phyloP scores from a whole-genome alignment of 306 rosid species.

The Cucumis melo region DNA sequence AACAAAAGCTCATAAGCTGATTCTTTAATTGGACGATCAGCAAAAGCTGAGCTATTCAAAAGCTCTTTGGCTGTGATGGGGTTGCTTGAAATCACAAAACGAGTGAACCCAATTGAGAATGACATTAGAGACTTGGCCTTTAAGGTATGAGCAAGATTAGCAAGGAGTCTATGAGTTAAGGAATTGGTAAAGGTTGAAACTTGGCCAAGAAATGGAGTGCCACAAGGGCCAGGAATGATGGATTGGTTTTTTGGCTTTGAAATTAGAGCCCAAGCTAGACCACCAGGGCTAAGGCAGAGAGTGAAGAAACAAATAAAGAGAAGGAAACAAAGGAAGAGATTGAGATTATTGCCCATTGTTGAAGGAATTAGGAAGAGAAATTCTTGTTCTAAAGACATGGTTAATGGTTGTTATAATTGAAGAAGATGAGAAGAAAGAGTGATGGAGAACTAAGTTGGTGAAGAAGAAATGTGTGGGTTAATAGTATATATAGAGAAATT shows the following conservation, averaged over 20 bases:
- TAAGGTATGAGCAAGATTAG: constrained; percentile 18
- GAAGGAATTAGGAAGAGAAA: constrained; percentile 24
- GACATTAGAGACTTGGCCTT: constrained; percentile 45
- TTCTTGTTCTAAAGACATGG: constrained; percentile 27
- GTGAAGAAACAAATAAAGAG: constrained; percentile 9
- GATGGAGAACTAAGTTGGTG: not conserved
- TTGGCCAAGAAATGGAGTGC: constrained; percentile 26
- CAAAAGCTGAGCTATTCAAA: constrained; percentile 39
- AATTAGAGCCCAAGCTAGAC: constrained; percentile 53
- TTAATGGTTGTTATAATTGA: not conserved
- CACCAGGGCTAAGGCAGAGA: constrained; percentile 43
- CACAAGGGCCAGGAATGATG: constrained; percentile 52
- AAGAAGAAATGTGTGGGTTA: not conserved
- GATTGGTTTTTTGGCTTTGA: not conserved
- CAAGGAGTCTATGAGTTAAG: constrained; percentile 29
- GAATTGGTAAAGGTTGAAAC: constrained; percentile 14
- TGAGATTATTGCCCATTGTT: constrained; percentile 12
- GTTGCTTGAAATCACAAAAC: constrained; percentile 39
- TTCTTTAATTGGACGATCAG: constrained; percentile 62
- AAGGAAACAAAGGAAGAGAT: constrained; percentile 10
- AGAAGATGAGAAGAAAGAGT: not conserved
- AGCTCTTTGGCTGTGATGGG: constrained; percentile 64
- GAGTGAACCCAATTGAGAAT: constrained; percentile 52
- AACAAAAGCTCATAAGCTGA: constrained; percentile 68
- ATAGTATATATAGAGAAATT: constrained; percentile 1